These are phyloP conservation scores for Heterobasidion irregulare DNA, from an alignment of 1,284 basidiomycete species.

Conservation along the genomic window DNA sequence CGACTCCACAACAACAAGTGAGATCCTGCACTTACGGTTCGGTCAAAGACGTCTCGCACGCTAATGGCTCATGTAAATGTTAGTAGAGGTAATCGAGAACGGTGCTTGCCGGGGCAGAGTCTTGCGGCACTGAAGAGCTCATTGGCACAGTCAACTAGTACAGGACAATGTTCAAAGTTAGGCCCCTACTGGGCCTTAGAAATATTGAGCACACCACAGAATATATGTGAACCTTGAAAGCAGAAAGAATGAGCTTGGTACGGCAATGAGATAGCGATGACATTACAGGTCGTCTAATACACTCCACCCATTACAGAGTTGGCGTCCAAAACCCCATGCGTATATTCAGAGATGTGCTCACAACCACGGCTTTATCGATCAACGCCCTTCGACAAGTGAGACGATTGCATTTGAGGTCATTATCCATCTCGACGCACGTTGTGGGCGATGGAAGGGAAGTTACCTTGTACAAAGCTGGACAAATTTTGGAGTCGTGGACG, in stretches of 20 bases:
- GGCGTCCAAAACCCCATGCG: not conserved
- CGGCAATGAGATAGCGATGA: not conserved
- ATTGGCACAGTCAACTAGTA: conserved; percentile 73
- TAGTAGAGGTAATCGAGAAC: too few relatives aligned
- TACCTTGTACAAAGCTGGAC: not conserved
- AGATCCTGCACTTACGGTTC: conserved; percentile 52
- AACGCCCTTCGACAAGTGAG: conserved; percentile 59
- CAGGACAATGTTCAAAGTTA: not conserved
- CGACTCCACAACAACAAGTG: conserved; percentile 1
- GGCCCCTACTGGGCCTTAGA: not conserved
- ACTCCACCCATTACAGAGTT: not conserved
- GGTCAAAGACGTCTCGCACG: conserved; percentile 70
- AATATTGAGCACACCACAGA: conserved; percentile 48
- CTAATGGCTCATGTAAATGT: conserved; percentile 21
- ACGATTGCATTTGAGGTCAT: conserved; percentile 64
- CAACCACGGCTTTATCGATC: conserved; percentile 74
- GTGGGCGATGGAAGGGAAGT: not conserved
- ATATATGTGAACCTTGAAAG: conserved; percentile 66
- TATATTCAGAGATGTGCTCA: conserved; percentile 27
- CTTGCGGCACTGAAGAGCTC: conserved; percentile 69
- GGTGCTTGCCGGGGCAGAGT: conserved; percentile 57
- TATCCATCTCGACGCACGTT: conserved; percentile 33
- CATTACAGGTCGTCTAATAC: conserved; percentile 25
- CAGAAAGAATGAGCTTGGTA: conserved; percentile 3
- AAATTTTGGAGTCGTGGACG: not conserved